Base-by-base conservation (phyloP, 1,139 yeast species). In the Candida sp. region DNA sequence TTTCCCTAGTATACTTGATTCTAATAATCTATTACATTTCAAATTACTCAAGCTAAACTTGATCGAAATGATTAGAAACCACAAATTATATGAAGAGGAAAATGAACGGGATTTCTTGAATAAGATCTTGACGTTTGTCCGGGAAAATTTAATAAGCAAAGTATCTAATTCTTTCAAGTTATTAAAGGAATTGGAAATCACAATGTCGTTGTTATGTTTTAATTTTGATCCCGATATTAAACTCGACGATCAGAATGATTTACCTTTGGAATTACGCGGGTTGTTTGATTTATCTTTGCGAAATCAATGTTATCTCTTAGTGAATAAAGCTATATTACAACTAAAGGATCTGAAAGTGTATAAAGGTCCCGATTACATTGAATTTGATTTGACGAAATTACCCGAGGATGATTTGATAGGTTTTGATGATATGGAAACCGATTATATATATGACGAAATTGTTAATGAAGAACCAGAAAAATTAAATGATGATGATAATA, bases 201-300 rank as follows among this genome's bases (percentile, higher is more conserved):
- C 88, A 7, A 84, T 85, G 88, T 82, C 89, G 43, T 66, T 82
- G 42, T 64, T 85, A 29, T 82, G 87, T 52, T 81, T 81, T 51
- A 67, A 61, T 41, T 72, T 73, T 50, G 77, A 72, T 46, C 66
- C 74, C n/a, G 44, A 50, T 3, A 45, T 60, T 5, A 59, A 58
- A 23, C 56, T 66, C 4, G 66, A 63, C 32, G 70, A 68, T 21
- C 73, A 70, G 49, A 60, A 62, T 38, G 76, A 69, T 46, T 57
- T 84, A 34, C 90, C 90, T 0, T 66, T 66, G 23, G 79, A 75
- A 48, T 61, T 84, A 49, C 64, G 74, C 36, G 62, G 66, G 23
- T 57, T 84, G 30, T 75, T 83, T 52, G 77, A 83, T 42, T 60
- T 79, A 34, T 73, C 80, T 12, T 56, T 82, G 47, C 65, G 90